Percentiles rank a stretch among this genome's conserved stretches.
phyloP scores from a whole-genome alignment of 441 rosid species.

The Gossypium lobatum region DNA sequence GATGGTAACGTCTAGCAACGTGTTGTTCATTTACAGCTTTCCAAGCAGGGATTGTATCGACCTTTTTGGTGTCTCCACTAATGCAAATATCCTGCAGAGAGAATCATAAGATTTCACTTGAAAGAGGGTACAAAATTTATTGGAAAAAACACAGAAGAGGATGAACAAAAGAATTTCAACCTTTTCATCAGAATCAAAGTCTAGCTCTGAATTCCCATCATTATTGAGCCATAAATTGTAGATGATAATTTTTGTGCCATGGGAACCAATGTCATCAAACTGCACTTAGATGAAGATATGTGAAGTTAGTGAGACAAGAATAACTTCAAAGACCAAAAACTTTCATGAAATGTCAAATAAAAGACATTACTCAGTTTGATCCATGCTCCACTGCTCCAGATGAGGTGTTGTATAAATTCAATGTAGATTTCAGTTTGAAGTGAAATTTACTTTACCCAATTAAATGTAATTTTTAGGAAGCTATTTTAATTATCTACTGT shows the following conservation, averaged over 20 bases:
- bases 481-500: not conserved
- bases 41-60: slow-evolving; percentile 33
- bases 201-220: slow-evolving; percentile 66
- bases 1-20: slow-evolving; percentile 51
- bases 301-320: slow-evolving; percentile 4
- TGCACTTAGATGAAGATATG: slow-evolving; percentile 29
- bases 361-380: not conserved
- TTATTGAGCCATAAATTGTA: slow-evolving; percentile 81
- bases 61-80: slow-evolving; percentile 48
- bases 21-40: slow-evolving; percentile 56
- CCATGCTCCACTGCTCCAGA: not conserved
- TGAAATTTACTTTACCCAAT: not conserved
- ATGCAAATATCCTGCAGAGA: slow-evolving; percentile 68
- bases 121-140: slow-evolving; percentile 13
- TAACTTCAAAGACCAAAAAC: slow-evolving; percentile 2
- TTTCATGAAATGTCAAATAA: not conserved
- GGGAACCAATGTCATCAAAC: slow-evolving; percentile 71
- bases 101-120: slow-evolving; percentile 15
- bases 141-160: not conserved
- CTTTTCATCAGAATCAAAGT: slow-evolving; percentile 63
- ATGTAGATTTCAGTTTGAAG: not conserved
- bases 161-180: slow-evolving; percentile 28
- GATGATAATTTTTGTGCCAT: slow-evolving; percentile 82
- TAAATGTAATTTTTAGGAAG: not conserved
- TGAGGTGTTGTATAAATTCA: not conserved